A percentile compares a stretch with the other conserved stretches of the same genome.
phyloP scores from a whole-genome alignment of 768 basidiomycete species.

The Leccinum broughii region DNA sequence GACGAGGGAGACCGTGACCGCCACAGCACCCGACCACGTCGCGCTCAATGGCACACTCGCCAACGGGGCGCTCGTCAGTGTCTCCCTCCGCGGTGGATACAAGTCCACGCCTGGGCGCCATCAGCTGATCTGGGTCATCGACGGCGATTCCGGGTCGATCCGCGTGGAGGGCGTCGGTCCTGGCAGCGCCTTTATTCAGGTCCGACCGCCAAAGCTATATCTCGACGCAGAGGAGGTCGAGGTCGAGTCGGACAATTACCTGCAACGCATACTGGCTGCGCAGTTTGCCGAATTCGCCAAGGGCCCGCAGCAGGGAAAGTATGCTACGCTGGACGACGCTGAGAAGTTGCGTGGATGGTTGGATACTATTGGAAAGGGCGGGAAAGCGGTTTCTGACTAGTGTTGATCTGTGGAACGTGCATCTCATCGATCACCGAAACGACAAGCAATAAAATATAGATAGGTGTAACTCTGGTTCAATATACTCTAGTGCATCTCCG shows the following conservation, averaged over 20 bases:
- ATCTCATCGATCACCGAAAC: not conserved
- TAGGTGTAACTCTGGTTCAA: not conserved
- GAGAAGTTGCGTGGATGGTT: constrained; percentile 6
- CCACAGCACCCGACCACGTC: constrained; percentile 7
- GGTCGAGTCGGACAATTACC: constrained; percentile 2
- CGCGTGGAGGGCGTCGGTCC: constrained; percentile 5
- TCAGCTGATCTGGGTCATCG: constrained; percentile 10
- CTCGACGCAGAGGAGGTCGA: constrained; percentile 9
- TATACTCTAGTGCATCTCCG: not conserved
- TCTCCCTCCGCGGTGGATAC: constrained; percentile 7
- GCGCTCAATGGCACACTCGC: constrained; percentile 5
- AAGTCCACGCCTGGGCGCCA: constrained; percentile 12
- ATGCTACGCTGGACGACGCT: constrained; percentile 12
- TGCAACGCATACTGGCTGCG: not conserved
- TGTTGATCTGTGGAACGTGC: not conserved
- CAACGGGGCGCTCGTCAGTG: constrained; percentile 8
- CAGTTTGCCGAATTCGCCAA: constrained; percentile 12
- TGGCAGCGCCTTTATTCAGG: not conserved
- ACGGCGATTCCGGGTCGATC: constrained; percentile 13
- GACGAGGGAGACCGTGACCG: constrained; percentile 5
- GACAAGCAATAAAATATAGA: not conserved
- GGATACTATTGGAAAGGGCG: not conserved
- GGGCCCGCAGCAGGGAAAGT: constrained; percentile 6
- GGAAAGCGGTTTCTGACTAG: not conserved
- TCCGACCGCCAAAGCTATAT: constrained; percentile 8